A percentile compares a stretch with the other conserved stretches of the same genome.
Conservation (phyloP, 1,284 basidiomycete species). For the Rhodotorula sp. region DNA sequence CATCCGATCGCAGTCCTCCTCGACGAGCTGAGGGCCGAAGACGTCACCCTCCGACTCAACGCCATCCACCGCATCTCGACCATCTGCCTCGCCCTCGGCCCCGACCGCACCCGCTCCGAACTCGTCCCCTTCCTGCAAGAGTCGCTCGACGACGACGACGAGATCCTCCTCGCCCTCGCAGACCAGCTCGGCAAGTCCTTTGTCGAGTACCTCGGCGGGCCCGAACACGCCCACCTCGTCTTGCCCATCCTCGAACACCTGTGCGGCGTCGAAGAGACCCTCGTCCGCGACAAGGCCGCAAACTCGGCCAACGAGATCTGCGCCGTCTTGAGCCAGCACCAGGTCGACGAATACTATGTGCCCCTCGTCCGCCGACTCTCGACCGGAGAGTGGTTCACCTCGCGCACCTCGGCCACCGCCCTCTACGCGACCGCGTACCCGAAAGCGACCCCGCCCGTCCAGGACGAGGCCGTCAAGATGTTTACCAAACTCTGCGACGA, state of each 20-base stretch:
- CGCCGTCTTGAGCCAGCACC: slow-evolving; percentile 69
- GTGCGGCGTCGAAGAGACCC: slow-evolving; percentile 94
- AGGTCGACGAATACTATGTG: slow-evolving; percentile 89
- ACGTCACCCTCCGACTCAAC: slow-evolving; percentile 88
- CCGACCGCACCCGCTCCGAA: slow-evolving; percentile 92
- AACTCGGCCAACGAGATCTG: slow-evolving; percentile 95
- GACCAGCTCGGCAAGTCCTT: slow-evolving; percentile 85
- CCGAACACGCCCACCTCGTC: slow-evolving; percentile 81
- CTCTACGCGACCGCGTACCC: slow-evolving; percentile 89
- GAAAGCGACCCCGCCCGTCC: slow-evolving; percentile 55
- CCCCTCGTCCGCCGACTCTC: slow-evolving; percentile 87
- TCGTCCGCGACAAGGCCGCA: slow-evolving; percentile 97
- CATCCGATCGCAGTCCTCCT: slow-evolving; percentile 50
- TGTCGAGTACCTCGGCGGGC: slow-evolving; percentile 93
- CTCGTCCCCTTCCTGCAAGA: slow-evolving; percentile 97
- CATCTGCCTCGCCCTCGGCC: slow-evolving; percentile 94
- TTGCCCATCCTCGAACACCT: slow-evolving; percentile 93
- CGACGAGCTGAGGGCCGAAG: slow-evolving; percentile 93
- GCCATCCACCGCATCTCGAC: slow-evolving; percentile 98
- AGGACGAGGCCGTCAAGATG: slow-evolving; percentile 86
- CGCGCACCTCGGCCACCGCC: slow-evolving; percentile 90
- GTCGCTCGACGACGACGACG: slow-evolving; percentile 98
- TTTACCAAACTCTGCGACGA: slow-evolving; percentile 83
- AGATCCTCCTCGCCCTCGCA: slow-evolving; percentile 92
- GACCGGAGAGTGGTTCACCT: slow-evolving; percentile 99